Base-by-base conservation (phyloP, 257 asterid genomes). In the Solanum appendiculatum region DNA sequence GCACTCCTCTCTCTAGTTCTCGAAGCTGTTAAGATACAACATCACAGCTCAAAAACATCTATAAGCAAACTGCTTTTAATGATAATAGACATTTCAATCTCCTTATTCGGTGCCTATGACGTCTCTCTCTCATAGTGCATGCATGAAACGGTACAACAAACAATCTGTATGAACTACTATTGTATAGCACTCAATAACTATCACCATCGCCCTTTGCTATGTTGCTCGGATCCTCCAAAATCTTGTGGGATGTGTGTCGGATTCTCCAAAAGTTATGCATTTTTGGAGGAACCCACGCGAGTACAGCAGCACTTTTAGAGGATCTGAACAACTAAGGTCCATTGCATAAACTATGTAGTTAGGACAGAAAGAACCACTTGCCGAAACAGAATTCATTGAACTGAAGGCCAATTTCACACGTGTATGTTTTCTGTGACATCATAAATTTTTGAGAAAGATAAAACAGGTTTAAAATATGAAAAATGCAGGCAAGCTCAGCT, bases 1-100 rank as follows among this genome's bases (percentile, higher is more conserved):
- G 98, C 77, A 95, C 99, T 15, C 99, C 98, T 89, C 93, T 94
- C 92, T 96, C 98, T 75, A 96, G 98, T 25, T 96, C 98, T 75
- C 99, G 97, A 87, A 96, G 98, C 98, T 96, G 95, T 82, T 48
- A 66, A 84, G 56, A 63, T 84, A 44, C 77, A 36, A 56, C 31
- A 11, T 27, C 66, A 44, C 18, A 7, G 27, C 84, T 25, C 46
- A 85, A 46, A 27, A 85, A 42, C 54, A 15, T 64, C 44, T 40
- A 85, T 40, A 51, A 85, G 66, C 13, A 15, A 84, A 84, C 44
- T 44, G 66, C 40, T 29, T 68, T 68, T 68, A 34, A 68, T 29
- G 46, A 25, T 68, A 29, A 13, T 48, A 44, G 46, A 42, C 63
- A 73, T 20, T 68, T 85, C 64, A 27, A 27, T 44, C 3, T 77